Conservation (phyloP, 2,329 filamentous ascomycete species). For the Colletotrichum limetticola region DNA sequence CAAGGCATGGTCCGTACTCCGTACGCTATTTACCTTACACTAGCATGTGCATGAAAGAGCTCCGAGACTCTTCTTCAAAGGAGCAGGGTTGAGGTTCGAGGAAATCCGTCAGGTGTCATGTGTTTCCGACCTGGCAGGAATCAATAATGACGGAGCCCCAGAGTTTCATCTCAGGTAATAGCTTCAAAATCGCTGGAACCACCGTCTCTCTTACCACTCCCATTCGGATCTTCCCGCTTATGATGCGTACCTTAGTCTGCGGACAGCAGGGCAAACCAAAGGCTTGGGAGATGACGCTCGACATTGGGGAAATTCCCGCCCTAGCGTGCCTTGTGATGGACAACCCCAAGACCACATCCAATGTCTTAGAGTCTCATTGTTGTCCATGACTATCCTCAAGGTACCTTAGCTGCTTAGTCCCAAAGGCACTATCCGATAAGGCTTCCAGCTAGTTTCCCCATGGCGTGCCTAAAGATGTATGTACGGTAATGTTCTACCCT, state of each 20-base stretch:
- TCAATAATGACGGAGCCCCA: neutral
- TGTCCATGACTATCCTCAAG: too few species aligned
- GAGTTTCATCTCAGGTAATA: too few species aligned
- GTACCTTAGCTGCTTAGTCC: neutral
- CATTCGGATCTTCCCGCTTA: neutral
- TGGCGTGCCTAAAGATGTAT: neutral
- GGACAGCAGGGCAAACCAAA: neutral
- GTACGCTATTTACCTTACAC: too few species aligned
- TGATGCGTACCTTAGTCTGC: neutral
- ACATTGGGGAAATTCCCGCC: neutral
- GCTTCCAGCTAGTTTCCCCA: neutral
- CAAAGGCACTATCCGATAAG: constrained; percentile 4
- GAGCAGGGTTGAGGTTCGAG: neutral
- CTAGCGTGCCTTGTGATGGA: constrained; percentile 30
- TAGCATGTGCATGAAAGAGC: constrained; percentile 9
- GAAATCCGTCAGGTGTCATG: neutral
- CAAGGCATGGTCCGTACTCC: too few species aligned
- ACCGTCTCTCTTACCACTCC: neutral
- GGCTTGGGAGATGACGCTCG: neutral
- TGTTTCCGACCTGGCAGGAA: neutral
- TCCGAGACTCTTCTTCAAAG: neutral
- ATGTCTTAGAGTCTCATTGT: neutral
- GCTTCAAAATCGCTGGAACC: neutral
- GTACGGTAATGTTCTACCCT: neutral
- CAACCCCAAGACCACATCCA: neutral